Evolutionary conservation across 805 yeast genomes (phyloP).

Genomic region (Metschnikowia lochheadii): DNA sequence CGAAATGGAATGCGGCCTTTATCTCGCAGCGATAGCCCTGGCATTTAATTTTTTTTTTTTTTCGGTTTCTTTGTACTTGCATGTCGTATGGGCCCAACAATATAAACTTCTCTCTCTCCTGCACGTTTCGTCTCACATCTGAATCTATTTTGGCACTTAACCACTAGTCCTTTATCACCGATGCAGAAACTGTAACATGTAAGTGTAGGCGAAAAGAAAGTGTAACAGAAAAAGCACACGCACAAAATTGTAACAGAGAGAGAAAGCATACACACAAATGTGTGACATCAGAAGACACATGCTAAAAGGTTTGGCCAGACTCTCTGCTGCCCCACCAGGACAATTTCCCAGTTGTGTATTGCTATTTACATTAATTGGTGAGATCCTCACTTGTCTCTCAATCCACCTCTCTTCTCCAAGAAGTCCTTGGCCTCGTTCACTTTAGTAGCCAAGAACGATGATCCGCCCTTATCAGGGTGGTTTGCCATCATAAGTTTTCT

Average conservation of each 20-base stretch:
- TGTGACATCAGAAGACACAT: too few relatives aligned
- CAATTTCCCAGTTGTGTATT: neutral
- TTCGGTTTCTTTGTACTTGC: neutral
- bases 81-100: neutral
- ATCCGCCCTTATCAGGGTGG: slow-evolving; percentile 95
- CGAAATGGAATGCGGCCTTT: too few relatives aligned
- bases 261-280: too few relatives aligned
- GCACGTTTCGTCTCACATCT: neutral
- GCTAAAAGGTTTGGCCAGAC: neutral
- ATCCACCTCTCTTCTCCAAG: slow-evolving; percentile 63
- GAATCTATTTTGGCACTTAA: too few relatives aligned
- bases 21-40: too few relatives aligned
- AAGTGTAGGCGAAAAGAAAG: neutral
- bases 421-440: slow-evolving; percentile 89
- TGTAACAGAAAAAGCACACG: too few relatives aligned
- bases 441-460: slow-evolving; percentile 83
- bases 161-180: neutral
- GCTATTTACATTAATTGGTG: slow-evolving; percentile 2
- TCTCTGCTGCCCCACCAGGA: neutral
- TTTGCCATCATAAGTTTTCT: slow-evolving; percentile 81
- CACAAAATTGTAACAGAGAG: too few relatives aligned
- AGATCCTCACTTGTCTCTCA: slow-evolving; percentile 32
- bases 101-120: neutral
- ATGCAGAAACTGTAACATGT: neutral
- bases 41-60: neutral